These are phyloP conservation scores for Gryganskiella cystojenkinii DNA, from an alignment of 192 early-diverging fungal genomes.

Conservation along the genomic window DNA sequence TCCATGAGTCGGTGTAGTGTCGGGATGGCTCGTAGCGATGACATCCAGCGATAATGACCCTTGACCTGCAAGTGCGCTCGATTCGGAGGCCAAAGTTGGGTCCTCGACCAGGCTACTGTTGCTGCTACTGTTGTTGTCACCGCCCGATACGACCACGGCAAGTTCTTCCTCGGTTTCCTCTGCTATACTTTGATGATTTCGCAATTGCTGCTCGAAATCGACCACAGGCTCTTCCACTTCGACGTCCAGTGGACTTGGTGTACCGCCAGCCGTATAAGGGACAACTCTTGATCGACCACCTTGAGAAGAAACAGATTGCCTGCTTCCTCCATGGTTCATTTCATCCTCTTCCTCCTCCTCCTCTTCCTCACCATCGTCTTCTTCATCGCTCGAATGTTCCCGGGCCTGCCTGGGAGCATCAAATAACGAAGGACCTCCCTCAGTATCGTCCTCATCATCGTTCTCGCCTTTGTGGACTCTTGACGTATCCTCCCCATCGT, in stretches of 20 bases:
- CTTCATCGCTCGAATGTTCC: neutral
- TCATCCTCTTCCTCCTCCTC: conserved; percentile 6
- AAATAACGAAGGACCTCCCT: conserved; percentile 25
- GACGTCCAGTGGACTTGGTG: conserved; percentile 23
- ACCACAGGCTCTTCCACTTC: conserved; percentile 28
- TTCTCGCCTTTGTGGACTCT: conserved; percentile 3
- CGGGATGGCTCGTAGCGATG: neutral
- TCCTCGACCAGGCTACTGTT: too few relatives aligned
- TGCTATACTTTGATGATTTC: neutral
- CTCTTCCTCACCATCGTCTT: conserved; percentile 2
- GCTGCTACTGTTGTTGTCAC: conserved; percentile 2
- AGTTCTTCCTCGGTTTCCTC: conserved; percentile 27
- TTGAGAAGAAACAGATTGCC: neutral
- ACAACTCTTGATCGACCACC: conserved; percentile 19
- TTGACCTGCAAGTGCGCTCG: too few relatives aligned
- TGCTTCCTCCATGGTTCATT: neutral
- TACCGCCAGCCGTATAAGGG: conserved; percentile 11
- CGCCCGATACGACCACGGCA: conserved; percentile 25
- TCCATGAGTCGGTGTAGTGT: neutral
- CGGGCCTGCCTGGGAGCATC: conserved; percentile 23
- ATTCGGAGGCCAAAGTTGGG: too few relatives aligned
- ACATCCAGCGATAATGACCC: conserved; percentile 7
- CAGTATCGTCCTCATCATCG: conserved; percentile 8
- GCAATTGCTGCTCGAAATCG: neutral
- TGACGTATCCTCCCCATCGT: conserved; percentile 5